phyloP scores from a whole-genome alignment of 352 stramenopile genomes.

The Phytophthora cryptogea region DNA sequence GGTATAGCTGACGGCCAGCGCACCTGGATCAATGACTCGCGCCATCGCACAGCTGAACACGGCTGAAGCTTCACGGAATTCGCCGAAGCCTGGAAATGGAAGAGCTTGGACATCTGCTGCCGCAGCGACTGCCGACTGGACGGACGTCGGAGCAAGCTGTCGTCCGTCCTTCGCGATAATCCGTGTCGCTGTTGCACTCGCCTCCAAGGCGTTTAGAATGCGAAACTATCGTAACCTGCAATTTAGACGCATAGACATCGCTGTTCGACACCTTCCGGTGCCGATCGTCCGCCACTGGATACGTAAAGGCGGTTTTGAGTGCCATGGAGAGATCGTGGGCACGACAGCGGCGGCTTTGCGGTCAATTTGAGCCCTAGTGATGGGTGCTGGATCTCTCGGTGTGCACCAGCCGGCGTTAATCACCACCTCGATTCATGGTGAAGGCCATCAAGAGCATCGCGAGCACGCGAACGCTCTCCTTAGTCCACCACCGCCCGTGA shows the following conservation, averaged over 20 bases:
- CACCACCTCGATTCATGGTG: not conserved
- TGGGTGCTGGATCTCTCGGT: constrained; percentile 24
- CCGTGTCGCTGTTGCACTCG: not conserved
- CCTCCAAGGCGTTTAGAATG: not conserved
- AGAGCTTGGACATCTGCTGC: constrained; percentile 29
- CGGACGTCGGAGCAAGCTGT: constrained; percentile 13
- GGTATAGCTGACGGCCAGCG: too few species aligned
- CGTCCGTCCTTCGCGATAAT: constrained; percentile 16
- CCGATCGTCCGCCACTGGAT: constrained; percentile 17
- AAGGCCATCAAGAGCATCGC: constrained; percentile 6
- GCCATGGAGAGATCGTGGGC: constrained; percentile 26
- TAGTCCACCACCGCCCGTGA: constrained; percentile 7
- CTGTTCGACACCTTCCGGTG: constrained; percentile 2
- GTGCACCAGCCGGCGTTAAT: constrained; percentile 21
- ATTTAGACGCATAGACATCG: constrained; percentile 6
- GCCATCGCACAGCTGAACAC: constrained; percentile 26
- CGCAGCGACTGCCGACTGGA: constrained; percentile 9
- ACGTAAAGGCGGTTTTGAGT: constrained; percentile 34
- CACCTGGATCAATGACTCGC: not conserved
- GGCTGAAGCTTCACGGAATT: constrained; percentile 31
- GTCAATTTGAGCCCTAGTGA: constrained; percentile 5
- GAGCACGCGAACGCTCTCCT: constrained; percentile 1
- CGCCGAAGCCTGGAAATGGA: constrained; percentile 23
- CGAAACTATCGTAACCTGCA: constrained; percentile 20
- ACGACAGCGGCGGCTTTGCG: constrained; percentile 10